Evolutionary conservation across 306 rosid species (phyloP), one percentile per base, ranked within the genome.

Genomic region (Alnus rubra): DNA sequence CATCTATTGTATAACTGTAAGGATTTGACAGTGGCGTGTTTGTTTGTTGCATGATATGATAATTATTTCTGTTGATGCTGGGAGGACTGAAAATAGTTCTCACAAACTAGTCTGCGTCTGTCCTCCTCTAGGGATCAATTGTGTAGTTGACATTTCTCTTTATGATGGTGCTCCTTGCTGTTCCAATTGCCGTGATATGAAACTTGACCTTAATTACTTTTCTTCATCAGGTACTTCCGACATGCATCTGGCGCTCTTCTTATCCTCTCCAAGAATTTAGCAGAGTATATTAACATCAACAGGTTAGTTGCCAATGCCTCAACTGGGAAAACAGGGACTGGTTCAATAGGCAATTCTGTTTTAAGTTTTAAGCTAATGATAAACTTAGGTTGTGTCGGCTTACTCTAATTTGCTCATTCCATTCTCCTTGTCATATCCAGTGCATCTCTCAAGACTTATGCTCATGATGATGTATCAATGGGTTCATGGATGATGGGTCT

Each of bases 401-500:
- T 65, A 42, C 49, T 4, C 4, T 37, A 65, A 65, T 39, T 37
- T 15, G 11, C 49, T 76, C 74, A 81, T 47, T 76, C 72, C 69
- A 13, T 54, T 80, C 68, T 86, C 7, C 30, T 67, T 42, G 8
- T 78, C 68, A 74, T 81, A 44, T 87, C 80, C 84, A 96, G 98
- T 82, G 99, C 84, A 42, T 96, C 99, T 77, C 88, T 96, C 76
- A 96, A 93, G 91, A 81, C 96, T 53, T 96, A 90, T 65, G 99
- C 97, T 71, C 87, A 83, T 65, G 99, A 96, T 55, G 99, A 96
- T 87, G 82, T 88, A 67, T 91, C 99, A 30, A 76, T 93, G 84
- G 99, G 99, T 14, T 90, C 99, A 39, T 93, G 99, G 99, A 96
- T 96, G 99, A 91, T 96, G 97, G 99, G 99, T 30, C 39, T 96